A percentile compares a stretch with the other conserved stretches of the same genome.
phyloP scores from a whole-genome alignment of 164 flowering plant genomes.

The Annona squamosa region DNA sequence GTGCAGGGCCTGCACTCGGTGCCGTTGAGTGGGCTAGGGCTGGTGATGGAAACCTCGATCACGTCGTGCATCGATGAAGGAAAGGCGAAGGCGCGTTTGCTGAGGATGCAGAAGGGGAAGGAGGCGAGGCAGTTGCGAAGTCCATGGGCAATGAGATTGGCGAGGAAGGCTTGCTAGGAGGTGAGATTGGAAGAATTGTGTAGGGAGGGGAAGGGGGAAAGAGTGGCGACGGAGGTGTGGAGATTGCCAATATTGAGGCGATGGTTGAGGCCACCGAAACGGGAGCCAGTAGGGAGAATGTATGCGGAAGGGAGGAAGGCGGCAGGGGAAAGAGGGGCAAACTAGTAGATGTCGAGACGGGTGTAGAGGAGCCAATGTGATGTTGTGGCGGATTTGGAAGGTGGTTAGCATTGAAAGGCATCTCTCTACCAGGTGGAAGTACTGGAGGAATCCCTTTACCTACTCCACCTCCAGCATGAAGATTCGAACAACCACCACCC shows the following conservation, averaged over 20 bases:
- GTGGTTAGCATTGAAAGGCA: conserved; percentile 59
- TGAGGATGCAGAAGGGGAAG: conserved; percentile 77
- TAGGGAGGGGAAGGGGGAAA: conserved; percentile 57
- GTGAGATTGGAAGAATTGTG: conserved; percentile 32
- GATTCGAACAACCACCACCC: conserved; percentile 50
- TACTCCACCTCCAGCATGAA: conserved; percentile 32
- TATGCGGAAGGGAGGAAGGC: conserved; percentile 50
- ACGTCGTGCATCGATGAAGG: conserved; percentile 68
- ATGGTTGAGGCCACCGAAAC: conserved; percentile 81
- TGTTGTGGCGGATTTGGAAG: conserved; percentile 41
- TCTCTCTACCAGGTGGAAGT: conserved; percentile 82
- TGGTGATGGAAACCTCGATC: conserved; percentile 73
- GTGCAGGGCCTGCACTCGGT: conserved; percentile 89
- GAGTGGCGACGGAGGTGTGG: conserved; percentile 58
- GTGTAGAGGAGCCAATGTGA: conserved; percentile 88
- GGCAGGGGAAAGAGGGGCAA: conserved; percentile 46
- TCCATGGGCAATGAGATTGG: conserved; percentile 51
- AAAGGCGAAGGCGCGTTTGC: conserved; percentile 56
- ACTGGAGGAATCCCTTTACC: conserved; percentile 67
- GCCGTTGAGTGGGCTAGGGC: conserved; percentile 81
- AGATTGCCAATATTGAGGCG: conserved; percentile 74
- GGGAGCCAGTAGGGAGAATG: conserved; percentile 73
- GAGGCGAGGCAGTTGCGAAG: conserved; percentile 32
- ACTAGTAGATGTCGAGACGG: conserved; percentile 89
- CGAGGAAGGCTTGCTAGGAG: conserved; percentile 79